phyloP scores from a whole-genome alignment of 352 stramenopile species.

The Phytophthora brassicae region DNA sequence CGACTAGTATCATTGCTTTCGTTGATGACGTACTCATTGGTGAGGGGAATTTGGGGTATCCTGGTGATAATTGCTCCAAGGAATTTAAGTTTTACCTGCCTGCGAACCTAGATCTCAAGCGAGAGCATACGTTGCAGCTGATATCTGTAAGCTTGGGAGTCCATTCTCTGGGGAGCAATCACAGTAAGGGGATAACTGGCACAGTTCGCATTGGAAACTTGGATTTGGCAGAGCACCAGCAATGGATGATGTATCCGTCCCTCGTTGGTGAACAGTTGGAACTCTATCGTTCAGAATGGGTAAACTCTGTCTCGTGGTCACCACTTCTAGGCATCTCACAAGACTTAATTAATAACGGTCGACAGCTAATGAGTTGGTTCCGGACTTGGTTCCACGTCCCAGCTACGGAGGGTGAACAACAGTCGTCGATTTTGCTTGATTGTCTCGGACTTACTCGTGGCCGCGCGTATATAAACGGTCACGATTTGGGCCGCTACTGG shows the following conservation, averaged over 20 bases:
- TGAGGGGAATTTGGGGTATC: conserved; percentile 47
- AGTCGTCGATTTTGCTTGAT: conserved; percentile 61
- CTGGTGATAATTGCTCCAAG: conserved; percentile 52
- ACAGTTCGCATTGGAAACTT: conserved; percentile 45
- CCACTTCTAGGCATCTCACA: neutral
- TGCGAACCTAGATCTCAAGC: conserved; percentile 25
- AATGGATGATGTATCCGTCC: conserved; percentile 63
- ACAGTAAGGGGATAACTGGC: conserved; percentile 62
- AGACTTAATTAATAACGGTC: neutral
- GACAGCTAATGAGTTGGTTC: conserved; percentile 56
- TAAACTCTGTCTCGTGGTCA: conserved; percentile 52
- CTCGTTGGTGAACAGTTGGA: conserved; percentile 68
- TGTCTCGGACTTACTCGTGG: conserved; percentile 59
- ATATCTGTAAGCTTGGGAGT: conserved; percentile 67
- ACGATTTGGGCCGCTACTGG: conserved; percentile 72
- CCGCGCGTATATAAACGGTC: conserved; percentile 62
- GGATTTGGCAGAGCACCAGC: conserved; percentile 23
- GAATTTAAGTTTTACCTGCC: conserved; percentile 49
- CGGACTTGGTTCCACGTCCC: conserved; percentile 43
- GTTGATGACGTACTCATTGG: conserved; percentile 48
- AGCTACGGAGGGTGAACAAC: conserved; percentile 16
- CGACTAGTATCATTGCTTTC: conserved; percentile 54
- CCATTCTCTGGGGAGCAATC: conserved; percentile 49
- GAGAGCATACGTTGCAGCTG: conserved; percentile 42
- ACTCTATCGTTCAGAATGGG: conserved; percentile 53